These are phyloP conservation scores for Penicillium alfredii DNA, from an alignment of 495 filamentous ascomycete genomes.

Conservation along the genomic window DNA sequence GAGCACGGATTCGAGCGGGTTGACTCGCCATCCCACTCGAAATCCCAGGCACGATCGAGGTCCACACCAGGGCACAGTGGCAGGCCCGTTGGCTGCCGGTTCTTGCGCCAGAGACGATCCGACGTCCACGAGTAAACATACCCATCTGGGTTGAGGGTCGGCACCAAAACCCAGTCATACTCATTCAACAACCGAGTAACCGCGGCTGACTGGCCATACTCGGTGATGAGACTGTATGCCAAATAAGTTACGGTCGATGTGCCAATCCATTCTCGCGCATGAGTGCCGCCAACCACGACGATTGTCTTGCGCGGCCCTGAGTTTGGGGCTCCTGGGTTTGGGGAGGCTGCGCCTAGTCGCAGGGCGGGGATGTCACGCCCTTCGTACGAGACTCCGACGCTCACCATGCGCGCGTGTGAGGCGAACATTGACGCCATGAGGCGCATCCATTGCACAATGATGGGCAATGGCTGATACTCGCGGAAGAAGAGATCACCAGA, in stretches of 20 bases:
- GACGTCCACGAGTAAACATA: constrained; percentile 90
- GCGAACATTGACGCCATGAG: constrained; percentile 85
- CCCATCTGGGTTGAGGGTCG: constrained; percentile 87
- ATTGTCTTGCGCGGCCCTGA: constrained; percentile 62
- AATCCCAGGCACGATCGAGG: constrained; percentile 79
- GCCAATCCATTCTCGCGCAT: constrained; percentile 95
- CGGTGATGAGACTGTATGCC: constrained; percentile 81
- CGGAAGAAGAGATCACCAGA: constrained; percentile 71
- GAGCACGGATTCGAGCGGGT: constrained; percentile 78
- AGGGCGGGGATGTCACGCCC: constrained; percentile 79
- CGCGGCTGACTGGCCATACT: constrained; percentile 59
- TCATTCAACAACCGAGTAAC: constrained; percentile 71
- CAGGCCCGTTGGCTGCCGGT: constrained; percentile 75
- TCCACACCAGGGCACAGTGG: constrained; percentile 84
- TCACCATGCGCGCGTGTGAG: constrained; percentile 64
- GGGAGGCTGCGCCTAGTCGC: constrained; percentile 62
- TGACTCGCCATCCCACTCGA: constrained; percentile 69
- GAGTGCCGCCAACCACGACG: constrained; percentile 75
- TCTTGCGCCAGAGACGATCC: constrained; percentile 94
- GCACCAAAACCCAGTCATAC: constrained; percentile 85
- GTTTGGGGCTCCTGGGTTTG: constrained; percentile 32
- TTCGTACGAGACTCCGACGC: constrained; percentile 75
- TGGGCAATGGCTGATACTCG: constrained; percentile 76
- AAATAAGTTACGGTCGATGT: constrained; percentile 87
- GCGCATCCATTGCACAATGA: constrained; percentile 83